Base-by-base conservation (phyloP, 1,284 basidiomycete species). In the Heterobasidion occidentale region DNA sequence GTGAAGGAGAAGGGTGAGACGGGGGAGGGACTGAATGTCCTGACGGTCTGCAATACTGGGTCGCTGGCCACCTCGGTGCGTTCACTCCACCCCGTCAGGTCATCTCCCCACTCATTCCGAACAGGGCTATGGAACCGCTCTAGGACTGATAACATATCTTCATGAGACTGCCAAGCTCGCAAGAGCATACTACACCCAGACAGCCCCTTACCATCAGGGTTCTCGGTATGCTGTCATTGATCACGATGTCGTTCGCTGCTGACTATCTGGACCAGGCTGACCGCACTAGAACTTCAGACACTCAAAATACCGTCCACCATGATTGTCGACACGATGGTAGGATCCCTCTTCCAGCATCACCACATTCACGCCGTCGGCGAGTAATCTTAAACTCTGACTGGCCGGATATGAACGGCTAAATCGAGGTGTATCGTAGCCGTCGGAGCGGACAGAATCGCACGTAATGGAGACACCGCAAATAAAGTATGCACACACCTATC, bases 1-100 rank as follows among this genome's bases (percentile, higher is more conserved):
- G 77, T 83, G 12, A 75, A 77, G 60, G 66, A 71, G 47, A 66
- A 67, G 46, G 81, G 80, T 58, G 77, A 76, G 48, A 68, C 71
- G 12, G 77, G 77, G 54, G 72, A 74, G 58, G 73, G 71, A 54
- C 69, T 95, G 57, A 92, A 91, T 66, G 81, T 95, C 33, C 75
- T 96, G 68, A 96, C 93, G 4, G 92, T 96, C n/a, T 97, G 94
- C 76, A 97, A 97, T 71, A 96, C 94, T 17, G 94, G 94, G 17
- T 92, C 89, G 33, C 77, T 97, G 59, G 94, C 94, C 2, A 96
- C 93, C 17, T 94, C 92, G 45, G 92, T 93, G 62, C 59, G 86
- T 73, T 51, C 46, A n/a, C 17, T 55, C 14, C 48, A 46, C 17
- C 46, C 48, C 44, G 46, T 46, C 27, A 51, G 48, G 42, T 36